phyloP scores from a whole-genome alignment of 2,329 filamentous ascomycete genomes.

The Stemphylium lycopersici region DNA sequence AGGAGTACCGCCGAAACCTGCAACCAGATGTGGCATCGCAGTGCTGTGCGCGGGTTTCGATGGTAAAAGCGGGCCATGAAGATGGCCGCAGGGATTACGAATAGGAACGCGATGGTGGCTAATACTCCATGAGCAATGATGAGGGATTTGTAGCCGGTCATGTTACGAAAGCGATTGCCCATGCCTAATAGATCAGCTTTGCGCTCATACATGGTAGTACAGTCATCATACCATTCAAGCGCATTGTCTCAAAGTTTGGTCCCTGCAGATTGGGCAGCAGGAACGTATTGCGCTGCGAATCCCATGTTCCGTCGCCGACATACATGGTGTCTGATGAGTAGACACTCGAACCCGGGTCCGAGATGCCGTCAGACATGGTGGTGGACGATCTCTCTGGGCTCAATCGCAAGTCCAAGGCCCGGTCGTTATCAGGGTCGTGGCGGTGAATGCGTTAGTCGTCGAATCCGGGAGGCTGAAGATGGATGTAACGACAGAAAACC shows the following conservation, averaged over 20 bases:
- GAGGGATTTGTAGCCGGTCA: constrained; percentile 72
- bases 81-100: constrained; percentile 75
- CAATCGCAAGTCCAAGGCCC: neutral
- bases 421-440: constrained; percentile 5
- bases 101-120: constrained; percentile 74
- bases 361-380: constrained; percentile 55
- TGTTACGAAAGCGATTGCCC: constrained; percentile 76
- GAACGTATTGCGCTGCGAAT: constrained; percentile 77
- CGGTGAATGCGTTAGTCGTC: constrained; percentile 13
- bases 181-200: constrained; percentile 64
- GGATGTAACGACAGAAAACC: constrained; percentile 13
- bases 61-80: constrained; percentile 75
- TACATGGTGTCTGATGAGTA: constrained; percentile 77
- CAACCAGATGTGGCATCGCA: constrained; percentile 75
- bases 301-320: constrained; percentile 85
- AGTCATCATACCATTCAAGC: constrained; percentile 71
- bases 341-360: constrained; percentile 72
- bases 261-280: constrained; percentile 78
- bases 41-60: constrained; percentile 64
- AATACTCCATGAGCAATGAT: constrained; percentile 75
- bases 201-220: neutral
- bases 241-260: constrained; percentile 80
- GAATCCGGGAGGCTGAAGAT: constrained; percentile 6
- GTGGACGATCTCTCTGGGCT: neutral
- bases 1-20: constrained; percentile 72